Evolutionary conservation across 441 rosid genomes (phyloP), one percentile per base, ranked within the genome.

Genomic region (Viola pubescens): DNA sequence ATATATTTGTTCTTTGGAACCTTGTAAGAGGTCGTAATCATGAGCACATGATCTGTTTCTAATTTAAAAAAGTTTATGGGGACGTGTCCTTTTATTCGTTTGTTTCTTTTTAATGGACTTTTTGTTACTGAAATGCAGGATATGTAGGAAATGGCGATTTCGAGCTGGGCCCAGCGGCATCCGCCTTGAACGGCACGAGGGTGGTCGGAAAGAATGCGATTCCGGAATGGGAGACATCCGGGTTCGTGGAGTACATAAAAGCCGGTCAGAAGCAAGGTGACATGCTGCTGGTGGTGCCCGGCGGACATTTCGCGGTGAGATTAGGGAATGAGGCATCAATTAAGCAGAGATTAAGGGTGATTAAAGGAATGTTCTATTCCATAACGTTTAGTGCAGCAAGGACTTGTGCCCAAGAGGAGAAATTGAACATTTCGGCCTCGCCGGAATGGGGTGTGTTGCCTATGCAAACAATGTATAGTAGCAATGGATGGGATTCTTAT

Each of bases 201-300:
- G 64, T 89, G 62, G 58, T 68, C 9, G 64, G 61, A 58, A 62
- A 67, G 12, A 70, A 59, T 1, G 87, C 85, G 3, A 72, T 87
- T 42, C 95, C 94, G 0, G 53, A 70, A 9, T 85, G 97, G 94
- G 79, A 71, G 41, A 73, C 77, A 3, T 71, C 89, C 1, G 95
- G 95, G 49, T 78, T 65, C 51, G 94, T 85, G 0, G 97, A 89
- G 82, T 89, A 81, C 86, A 89, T 89, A 10, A 75, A 77, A 70
- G 77, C 94, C 3, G 97, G 97, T 0, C 94, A 89, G 7, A 87
- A 79, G 53, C 97, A 89, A 74, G 89, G 85, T 0, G 94, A 89
- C 72, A 87, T 89, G 95, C 41, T 89, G 48, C 79, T 89, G 1
- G 72, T 82, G 3, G 97, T 89, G 4, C 97, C 97, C 0, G 82